A percentile compares a stretch with the other conserved stretches of the same genome.
phyloP scores from a whole-genome alignment of 2,329 filamentous ascomycete genomes.

The Colletotrichum chrysophilum region DNA sequence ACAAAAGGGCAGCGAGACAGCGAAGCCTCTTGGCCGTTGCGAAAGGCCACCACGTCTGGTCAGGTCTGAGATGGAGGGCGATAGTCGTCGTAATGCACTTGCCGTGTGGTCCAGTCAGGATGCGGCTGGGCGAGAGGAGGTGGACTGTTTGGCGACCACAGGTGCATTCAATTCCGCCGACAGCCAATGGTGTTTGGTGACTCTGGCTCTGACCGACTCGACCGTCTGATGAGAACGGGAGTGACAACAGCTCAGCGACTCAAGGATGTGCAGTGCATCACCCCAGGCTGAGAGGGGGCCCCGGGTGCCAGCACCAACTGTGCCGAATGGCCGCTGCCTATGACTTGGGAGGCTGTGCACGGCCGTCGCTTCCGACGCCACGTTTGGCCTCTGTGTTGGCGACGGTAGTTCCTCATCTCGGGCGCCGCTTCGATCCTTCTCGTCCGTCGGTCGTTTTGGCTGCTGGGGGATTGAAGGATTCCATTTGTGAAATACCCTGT shows the following conservation, averaged over 20 bases:
- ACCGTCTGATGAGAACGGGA: not conserved
- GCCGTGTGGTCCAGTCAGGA: not conserved
- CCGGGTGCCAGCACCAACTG: not conserved
- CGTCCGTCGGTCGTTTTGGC: not conserved
- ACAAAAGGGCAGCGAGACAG: not conserved
- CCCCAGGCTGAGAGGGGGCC: not conserved
- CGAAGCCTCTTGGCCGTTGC: not conserved
- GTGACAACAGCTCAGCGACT: not conserved
- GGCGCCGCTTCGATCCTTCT: not conserved
- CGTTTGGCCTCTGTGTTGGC: not conserved
- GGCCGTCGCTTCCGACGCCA: conserved; percentile 10
- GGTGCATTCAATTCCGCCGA: not conserved
- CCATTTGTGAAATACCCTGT: not conserved
- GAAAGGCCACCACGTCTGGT: not conserved
- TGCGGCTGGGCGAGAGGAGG: not conserved
- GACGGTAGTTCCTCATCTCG: not conserved
- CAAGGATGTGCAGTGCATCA: not conserved
- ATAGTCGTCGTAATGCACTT: conserved; percentile 17
- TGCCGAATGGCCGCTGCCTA: not conserved
- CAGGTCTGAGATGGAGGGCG: not conserved
- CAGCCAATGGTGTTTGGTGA: not conserved
- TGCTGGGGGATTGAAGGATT: not conserved
- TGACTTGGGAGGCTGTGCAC: conserved; percentile 7
- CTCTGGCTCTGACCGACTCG: not conserved
- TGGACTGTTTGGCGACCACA: not conserved